Percentiles rank a stretch among this genome's conserved stretches.
Evolutionary conservation across 2,329 filamentous ascomycete genomes (phyloP).

Genomic region (Apiospora phragmitis): DNA sequence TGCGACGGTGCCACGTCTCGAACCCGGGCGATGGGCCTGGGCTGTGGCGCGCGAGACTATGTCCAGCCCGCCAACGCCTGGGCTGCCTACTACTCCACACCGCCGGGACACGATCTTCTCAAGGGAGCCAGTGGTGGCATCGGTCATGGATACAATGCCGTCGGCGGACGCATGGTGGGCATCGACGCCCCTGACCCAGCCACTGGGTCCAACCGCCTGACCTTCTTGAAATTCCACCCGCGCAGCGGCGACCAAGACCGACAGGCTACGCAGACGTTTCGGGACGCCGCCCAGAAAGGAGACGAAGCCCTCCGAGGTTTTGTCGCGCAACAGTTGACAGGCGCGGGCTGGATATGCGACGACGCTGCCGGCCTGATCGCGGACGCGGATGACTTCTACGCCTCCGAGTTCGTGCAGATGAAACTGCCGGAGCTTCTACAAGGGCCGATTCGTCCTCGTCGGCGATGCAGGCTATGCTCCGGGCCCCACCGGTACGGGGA

Average conservation of each 20-base stretch:
- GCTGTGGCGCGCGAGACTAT: slow-evolving; percentile 38
- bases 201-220: slow-evolving; percentile 30
- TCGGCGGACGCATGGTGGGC: slow-evolving; percentile 38
- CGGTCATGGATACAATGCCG: slow-evolving; percentile 31
- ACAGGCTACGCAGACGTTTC: slow-evolving; percentile 35
- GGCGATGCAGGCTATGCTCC: slow-evolving; percentile 57
- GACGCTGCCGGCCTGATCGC: slow-evolving; percentile 18
- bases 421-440: slow-evolving; percentile 42
- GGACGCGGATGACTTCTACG: slow-evolving; percentile 46
- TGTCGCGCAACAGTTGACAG: slow-evolving; percentile 33
- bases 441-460: slow-evolving; percentile 48
- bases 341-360: slow-evolving; percentile 23
- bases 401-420: slow-evolving; percentile 44
- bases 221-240: slow-evolving; percentile 37
- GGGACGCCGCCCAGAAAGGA: slow-evolving; percentile 38
- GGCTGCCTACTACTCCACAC: slow-evolving; percentile 43
- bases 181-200: slow-evolving; percentile 32
- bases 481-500: slow-evolving; percentile 52
- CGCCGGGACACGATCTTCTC: slow-evolving; percentile 34
- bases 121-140: slow-evolving; percentile 37
- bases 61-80: slow-evolving; percentile 38
- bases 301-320: slow-evolving; percentile 22
- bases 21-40: slow-evolving; percentile 41
- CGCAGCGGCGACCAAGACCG: slow-evolving; percentile 18
- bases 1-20: slow-evolving; percentile 55